phyloP scores from a whole-genome alignment of 495 filamentous ascomycete species.

The Astrocystis sublimbata region DNA sequence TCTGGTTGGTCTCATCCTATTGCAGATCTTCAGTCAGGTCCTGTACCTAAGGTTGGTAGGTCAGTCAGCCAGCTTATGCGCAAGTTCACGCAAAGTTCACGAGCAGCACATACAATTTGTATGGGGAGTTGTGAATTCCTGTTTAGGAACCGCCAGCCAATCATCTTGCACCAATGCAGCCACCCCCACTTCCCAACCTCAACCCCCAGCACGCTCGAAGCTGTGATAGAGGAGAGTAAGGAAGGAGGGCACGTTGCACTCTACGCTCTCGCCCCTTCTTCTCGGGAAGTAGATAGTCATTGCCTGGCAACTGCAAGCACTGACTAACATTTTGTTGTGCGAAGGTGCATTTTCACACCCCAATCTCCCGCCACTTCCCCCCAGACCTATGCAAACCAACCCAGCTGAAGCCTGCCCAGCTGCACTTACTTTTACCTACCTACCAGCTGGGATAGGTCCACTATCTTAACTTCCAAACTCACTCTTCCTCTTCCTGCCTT shows the following conservation, averaged over 20 bases:
- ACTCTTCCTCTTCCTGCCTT: too few species aligned
- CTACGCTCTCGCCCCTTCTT: slow-evolving; percentile 10
- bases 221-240: too few species aligned
- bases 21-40: background rate
- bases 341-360: too few species aligned
- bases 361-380: too few species aligned
- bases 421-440: background rate
- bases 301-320: background rate
- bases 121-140: slow-evolving; percentile 24
- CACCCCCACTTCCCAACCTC: slow-evolving; percentile 9
- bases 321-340: slow-evolving; percentile 17
- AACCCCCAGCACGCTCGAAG: background rate
- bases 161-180: slow-evolving; percentile 14
- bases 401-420: background rate
- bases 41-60: too few species aligned
- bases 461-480: background rate
- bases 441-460: too few species aligned
- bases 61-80: background rate
- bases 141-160: slow-evolving; percentile 23
- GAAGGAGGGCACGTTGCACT: slow-evolving; percentile 2
- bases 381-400: too few species aligned
- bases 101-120: slow-evolving; percentile 17
- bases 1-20: too few species aligned
- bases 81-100: slow-evolving; percentile 16
- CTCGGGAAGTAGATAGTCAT: slow-evolving; percentile 28